A percentile compares a stretch with the other conserved stretches of the same genome.
Evolutionary conservation across 2,329 filamentous ascomycete species (phyloP).

Genomic region (Alternaria sp.): DNA sequence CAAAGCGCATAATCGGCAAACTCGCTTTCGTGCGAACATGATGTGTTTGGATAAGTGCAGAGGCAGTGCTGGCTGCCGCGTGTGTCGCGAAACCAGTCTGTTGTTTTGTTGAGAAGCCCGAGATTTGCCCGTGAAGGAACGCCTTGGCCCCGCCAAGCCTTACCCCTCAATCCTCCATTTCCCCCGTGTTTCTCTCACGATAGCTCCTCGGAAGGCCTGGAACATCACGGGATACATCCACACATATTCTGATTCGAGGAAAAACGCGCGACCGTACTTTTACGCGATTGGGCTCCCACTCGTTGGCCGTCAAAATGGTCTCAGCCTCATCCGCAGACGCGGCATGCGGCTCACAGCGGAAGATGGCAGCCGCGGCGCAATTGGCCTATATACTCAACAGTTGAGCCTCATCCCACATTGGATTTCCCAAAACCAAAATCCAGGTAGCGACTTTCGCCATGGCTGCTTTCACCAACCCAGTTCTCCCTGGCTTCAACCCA

Average conservation of each 20-base stretch:
- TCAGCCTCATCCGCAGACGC: not conserved
- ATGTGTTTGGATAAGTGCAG: not conserved
- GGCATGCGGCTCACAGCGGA: not conserved
- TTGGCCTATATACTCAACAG: not conserved
- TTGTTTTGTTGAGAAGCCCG: not conserved
- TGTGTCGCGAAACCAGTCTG: not conserved
- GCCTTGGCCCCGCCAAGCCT: constrained; percentile 1
- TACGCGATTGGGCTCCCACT: not conserved
- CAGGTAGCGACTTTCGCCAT: not conserved
- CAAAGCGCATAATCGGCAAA: not conserved
- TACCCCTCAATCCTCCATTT: constrained; percentile 7
- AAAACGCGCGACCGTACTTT: not conserved
- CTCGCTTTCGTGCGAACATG: too few relatives aligned
- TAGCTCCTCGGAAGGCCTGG: not conserved
- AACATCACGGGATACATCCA: not conserved
- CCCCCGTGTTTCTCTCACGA: not conserved
- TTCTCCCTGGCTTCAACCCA: constrained; percentile 53
- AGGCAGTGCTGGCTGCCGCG: too few relatives aligned
- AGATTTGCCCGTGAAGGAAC: not conserved
- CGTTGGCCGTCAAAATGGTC: not conserved
- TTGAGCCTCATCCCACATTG: not conserved
- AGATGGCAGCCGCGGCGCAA: not conserved
- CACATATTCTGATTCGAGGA: constrained; percentile 4
- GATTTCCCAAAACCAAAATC: not conserved
- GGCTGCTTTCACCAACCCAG: constrained; percentile 8